Evolutionary conservation across 202 grass and related monocot genomes (phyloP).

Genomic region (Alloteropsis angusta): DNA sequence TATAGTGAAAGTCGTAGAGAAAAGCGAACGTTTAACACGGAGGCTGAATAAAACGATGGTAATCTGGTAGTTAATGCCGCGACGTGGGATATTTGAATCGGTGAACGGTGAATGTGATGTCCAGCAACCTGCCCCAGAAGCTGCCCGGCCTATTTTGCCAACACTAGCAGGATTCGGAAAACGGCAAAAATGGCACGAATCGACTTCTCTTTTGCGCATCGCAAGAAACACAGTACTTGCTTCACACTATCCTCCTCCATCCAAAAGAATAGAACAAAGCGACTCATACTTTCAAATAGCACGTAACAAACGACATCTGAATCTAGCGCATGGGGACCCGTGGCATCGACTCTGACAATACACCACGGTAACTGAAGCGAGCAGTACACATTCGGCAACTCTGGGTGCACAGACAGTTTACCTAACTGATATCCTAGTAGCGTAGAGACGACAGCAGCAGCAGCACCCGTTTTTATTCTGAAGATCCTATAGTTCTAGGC

Average conservation of each 20-base stretch:
- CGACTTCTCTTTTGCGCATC: neutral
- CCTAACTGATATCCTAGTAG: neutral
- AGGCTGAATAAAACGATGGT: neutral
- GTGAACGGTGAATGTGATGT: too few species aligned
- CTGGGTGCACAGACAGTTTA: neutral
- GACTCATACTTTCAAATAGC: neutral
- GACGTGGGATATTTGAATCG: neutral
- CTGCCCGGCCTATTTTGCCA: neutral
- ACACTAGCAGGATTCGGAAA: neutral
- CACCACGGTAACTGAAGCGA: neutral
- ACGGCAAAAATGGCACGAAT: neutral
- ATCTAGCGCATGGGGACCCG: neutral
- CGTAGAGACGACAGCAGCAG: neutral
- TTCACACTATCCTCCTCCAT: neutral
- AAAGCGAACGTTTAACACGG: neutral
- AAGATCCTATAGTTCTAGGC: neutral
- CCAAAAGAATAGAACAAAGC: neutral
- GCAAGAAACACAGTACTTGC: neutral
- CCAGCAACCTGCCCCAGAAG: neutral
- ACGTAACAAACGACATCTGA: neutral
- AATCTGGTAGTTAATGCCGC: neutral
- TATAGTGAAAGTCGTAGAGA: neutral
- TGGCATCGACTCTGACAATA: neutral
- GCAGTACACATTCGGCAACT: neutral
- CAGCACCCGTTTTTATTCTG: slow-evolving; percentile 11